A percentile compares a stretch with the other conserved stretches of the same genome.
phyloP scores from a whole-genome alignment of 2,329 filamentous ascomycete genomes.

The Epichloe amarillans region DNA sequence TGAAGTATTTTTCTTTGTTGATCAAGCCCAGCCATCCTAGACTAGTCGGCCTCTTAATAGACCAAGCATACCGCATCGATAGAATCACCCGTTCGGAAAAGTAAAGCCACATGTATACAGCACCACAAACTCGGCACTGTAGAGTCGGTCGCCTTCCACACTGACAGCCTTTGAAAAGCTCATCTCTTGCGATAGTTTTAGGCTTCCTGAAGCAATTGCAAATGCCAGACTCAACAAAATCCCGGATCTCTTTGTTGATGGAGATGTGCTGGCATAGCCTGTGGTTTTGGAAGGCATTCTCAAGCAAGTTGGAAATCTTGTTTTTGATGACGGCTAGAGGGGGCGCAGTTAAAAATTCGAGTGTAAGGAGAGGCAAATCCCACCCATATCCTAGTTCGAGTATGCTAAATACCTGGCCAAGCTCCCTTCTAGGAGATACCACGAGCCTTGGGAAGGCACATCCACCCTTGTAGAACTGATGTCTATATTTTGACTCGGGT shows the following conservation, averaged over 20 bases:
- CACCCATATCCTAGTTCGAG: neutral
- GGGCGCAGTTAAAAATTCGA: too few relatives aligned
- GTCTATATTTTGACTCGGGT: neutral
- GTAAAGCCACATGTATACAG: neutral
- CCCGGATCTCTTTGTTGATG: neutral
- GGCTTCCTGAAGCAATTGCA: neutral
- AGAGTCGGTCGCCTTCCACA: neutral
- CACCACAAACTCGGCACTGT: slow-evolving; percentile 1
- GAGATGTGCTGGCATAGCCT: slow-evolving; percentile 1
- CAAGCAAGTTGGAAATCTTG: neutral
- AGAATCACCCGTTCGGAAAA: neutral
- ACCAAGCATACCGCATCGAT: neutral
- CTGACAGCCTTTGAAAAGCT: neutral
- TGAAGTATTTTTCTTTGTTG: neutral
- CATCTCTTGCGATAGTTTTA: too few relatives aligned
- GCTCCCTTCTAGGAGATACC: too few relatives aligned
- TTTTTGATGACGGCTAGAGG: neutral
- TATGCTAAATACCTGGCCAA: too few relatives aligned
- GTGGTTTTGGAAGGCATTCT: neutral
- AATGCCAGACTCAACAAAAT: neutral
- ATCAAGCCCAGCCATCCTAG: neutral
- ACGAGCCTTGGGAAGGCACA: neutral
- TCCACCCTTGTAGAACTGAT: neutral
- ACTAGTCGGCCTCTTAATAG: neutral
- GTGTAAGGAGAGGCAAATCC: neutral